Evolutionary conservation across 106 monocot genomes (phyloP).

Genomic region (Phalaenopsis equestris): DNA sequence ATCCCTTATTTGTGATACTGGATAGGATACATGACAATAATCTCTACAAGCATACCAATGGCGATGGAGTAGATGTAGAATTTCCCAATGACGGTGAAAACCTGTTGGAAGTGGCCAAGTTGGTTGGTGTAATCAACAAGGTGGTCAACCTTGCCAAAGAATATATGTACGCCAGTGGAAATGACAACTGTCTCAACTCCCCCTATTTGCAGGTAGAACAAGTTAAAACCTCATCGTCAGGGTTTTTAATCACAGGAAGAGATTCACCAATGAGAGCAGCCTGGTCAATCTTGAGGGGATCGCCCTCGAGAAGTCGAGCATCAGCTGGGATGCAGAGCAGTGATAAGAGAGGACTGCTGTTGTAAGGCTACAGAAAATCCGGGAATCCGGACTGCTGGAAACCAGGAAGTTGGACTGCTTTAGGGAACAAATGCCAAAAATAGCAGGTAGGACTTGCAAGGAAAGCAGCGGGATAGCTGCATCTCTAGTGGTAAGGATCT

Average conservation of each 20-base stretch:
- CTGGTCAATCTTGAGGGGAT: slow-evolving; percentile 93
- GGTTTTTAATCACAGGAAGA: slow-evolving; percentile 72
- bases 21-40: slow-evolving; percentile 94
- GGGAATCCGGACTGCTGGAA: no score
- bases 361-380: no score
- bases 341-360: no score
- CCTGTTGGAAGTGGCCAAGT: slow-evolving; percentile 93
- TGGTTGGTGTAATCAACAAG: slow-evolving; percentile 95
- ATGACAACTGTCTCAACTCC: slow-evolving; percentile 95
- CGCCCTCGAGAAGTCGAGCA: slow-evolving; percentile 90
- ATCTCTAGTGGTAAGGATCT: no score
- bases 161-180: slow-evolving; percentile 95
- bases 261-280: slow-evolving; percentile 90
- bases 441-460: no score
- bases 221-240: slow-evolving; percentile 90
- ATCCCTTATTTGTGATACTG: slow-evolving; percentile 64
- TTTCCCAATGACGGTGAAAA: slow-evolving; percentile 89
- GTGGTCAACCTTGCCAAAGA: slow-evolving; percentile 98
- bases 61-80: slow-evolving; percentile 97
- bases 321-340: not conserved
- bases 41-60: slow-evolving; percentile 72
- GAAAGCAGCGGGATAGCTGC: no score
- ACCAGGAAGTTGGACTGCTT: no score
- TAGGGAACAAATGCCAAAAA: no score
- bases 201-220: slow-evolving; percentile 97